Percentiles rank a stretch among this genome's conserved stretches.
These are phyloP conservation scores for Penicillium coprophilum DNA, from an alignment of 495 filamentous ascomycete genomes.

Conservation along the genomic window DNA sequence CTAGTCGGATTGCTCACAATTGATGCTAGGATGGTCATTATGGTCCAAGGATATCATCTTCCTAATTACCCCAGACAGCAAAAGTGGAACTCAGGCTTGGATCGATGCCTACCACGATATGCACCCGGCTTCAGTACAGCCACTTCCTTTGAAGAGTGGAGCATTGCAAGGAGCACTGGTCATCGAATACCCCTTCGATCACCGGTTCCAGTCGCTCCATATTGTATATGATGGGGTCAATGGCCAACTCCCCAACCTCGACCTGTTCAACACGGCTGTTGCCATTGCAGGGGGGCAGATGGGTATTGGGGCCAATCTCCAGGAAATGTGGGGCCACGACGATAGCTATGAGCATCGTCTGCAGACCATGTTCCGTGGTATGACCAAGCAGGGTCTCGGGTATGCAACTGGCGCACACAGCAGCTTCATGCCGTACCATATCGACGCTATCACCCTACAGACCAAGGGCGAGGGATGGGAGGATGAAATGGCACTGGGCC, in stretches of 20 bases:
- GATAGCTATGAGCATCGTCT: constrained; percentile 81
- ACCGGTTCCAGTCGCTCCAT: constrained; percentile 80
- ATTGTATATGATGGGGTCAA: constrained; percentile 96
- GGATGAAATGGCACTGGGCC: constrained; percentile 92
- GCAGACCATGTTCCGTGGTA: constrained; percentile 86
- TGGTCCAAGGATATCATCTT: constrained; percentile 99
- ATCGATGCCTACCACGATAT: constrained; percentile 95
- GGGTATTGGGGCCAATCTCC: constrained; percentile 77
- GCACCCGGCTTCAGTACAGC: constrained; percentile 65
- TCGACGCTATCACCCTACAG: constrained; percentile 92
- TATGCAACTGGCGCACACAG: constrained; percentile 90
- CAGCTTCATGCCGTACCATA: constrained; percentile 95
- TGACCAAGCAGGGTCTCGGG: constrained; percentile 88
- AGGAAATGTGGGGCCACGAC: constrained; percentile 82
- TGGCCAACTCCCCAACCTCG: constrained; percentile 90
- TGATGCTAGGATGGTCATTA: constrained; percentile 76
- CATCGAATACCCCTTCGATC: constrained; percentile 86
- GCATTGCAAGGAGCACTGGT: constrained; percentile 90
- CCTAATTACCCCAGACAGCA: constrained; percentile 83
- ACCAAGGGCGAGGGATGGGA: constrained; percentile 90
- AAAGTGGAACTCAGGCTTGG: constrained; percentile 91
- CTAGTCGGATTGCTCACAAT: constrained; percentile 18
- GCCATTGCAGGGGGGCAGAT: constrained; percentile 87
- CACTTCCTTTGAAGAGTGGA: constrained; percentile 88
- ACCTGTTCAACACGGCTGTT: constrained; percentile 92